Evolutionary conservation across 1,284 basidiomycete genomes (phyloP).

Genomic region (Ganoderma sinense): DNA sequence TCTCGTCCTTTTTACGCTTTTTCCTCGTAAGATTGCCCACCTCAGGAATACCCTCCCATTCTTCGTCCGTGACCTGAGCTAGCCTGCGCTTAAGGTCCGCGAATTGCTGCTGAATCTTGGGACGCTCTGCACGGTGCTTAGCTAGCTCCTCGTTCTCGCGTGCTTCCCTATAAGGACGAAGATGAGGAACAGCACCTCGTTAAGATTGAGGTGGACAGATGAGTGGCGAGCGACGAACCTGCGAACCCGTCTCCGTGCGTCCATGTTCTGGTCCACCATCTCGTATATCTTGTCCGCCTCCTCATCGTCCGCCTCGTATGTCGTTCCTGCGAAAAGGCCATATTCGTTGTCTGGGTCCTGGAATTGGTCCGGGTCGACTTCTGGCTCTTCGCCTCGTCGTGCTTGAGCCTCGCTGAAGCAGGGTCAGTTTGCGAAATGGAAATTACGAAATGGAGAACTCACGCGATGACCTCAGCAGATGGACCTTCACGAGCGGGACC

Average conservation of each 20-base stretch:
- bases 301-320: constrained; percentile 97
- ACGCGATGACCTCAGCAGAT: constrained; percentile 89
- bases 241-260: constrained; percentile 80
- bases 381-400: constrained; percentile 84
- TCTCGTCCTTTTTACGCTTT: constrained; percentile 87
- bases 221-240: constrained; percentile 61
- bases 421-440: not conserved
- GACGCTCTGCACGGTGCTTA: constrained; percentile 79
- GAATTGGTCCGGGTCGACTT: constrained; percentile 88
- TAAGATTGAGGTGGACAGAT: not conserved
- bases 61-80: constrained; percentile 85
- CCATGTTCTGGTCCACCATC: constrained; percentile 89
- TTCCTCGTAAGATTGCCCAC: constrained; percentile 95
- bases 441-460: constrained; percentile 40
- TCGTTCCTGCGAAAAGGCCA: constrained; percentile 94
- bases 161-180: constrained; percentile 63
- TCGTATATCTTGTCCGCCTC: constrained; percentile 98
- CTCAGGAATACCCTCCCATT: constrained; percentile 97
- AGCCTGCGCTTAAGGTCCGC: constrained; percentile 94
- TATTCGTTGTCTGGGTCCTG: constrained; percentile 98
- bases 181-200: constrained; percentile 11
- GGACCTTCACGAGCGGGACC: constrained; percentile 96
- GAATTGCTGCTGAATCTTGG: constrained; percentile 94
- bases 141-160: constrained; percentile 77
- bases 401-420: constrained; percentile 77